Evolutionary conservation across 805 yeast genomes (phyloP).

Genomic region (Ogataea nitratoaversa): DNA sequence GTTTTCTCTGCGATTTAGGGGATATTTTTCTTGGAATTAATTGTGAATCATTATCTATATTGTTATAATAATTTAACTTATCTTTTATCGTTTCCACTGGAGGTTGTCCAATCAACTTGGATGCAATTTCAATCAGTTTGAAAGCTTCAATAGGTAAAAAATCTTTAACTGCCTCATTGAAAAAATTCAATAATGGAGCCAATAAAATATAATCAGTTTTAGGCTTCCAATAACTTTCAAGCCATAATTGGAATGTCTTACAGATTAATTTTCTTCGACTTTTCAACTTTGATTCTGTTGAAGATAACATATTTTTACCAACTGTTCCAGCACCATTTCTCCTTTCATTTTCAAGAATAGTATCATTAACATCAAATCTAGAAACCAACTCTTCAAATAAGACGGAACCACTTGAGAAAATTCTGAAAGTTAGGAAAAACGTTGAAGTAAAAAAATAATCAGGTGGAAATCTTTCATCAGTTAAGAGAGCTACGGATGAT

Average conservation of each 20-base stretch:
- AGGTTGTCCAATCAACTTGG: constrained; percentile 53
- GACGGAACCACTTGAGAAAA: constrained; percentile 63
- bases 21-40: constrained; percentile 50
- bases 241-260: constrained; percentile 73
- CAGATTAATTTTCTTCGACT: constrained; percentile 65
- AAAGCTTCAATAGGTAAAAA: constrained; percentile 63
- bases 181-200: constrained; percentile 70
- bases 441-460: constrained; percentile 67
- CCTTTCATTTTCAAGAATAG: constrained; percentile 27
- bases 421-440: constrained; percentile 72
- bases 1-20: constrained; percentile 30
- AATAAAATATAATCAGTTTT: constrained; percentile 54
- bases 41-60: constrained; percentile 38
- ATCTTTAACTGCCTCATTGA: constrained; percentile 68
- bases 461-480: constrained; percentile 62
- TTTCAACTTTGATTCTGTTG: constrained; percentile 42
- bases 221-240: constrained; percentile 85
- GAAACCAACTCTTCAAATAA: constrained; percentile 63
- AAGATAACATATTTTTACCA: constrained; percentile 31
- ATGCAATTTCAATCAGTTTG: constrained; percentile 56
- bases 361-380: constrained; percentile 54
- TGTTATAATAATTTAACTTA: constrained; percentile 29
- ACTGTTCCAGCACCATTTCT: constrained; percentile 11
- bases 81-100: constrained; percentile 39
- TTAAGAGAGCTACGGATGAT: constrained; percentile 59